Evolutionary conservation across 2,329 filamentous ascomycete species (phyloP), one percentile per base, ranked within the genome.

Genomic region (Macrophomina tecta): DNA sequence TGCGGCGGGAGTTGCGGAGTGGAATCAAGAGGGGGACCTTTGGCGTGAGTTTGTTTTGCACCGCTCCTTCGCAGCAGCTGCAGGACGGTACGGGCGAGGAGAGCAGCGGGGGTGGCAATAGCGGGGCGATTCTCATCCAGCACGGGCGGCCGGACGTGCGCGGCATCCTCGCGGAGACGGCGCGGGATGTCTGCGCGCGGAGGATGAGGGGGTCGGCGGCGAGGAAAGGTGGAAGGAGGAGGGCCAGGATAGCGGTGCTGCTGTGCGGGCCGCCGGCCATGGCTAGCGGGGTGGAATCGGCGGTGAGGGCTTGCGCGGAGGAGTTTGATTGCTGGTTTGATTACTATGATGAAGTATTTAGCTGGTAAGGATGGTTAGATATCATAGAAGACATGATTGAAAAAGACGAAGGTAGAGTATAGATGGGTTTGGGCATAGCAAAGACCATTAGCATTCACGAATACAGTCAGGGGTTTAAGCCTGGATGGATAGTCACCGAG

Each of bases 321-420:
- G 70, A 74, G 60, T 78, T 75, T 2, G 73, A 76, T 65, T 64
- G 62, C 5, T 71, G 75, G 0, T 71, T 84, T 11, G 77, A 80
- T 60, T 84, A 83, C 70, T 78, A 82, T 46, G 82, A 84, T 69
- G 82, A 84, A 69, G 80, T 78, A 12, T 84, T 83, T 68, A 78
- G 79, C 68, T 82, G 86, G 77, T 76, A 48, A 38, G 49, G 36
- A 12, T 38, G 11, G 36, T 38, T 1, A 12, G 6, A 38, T 38
- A 38, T 38, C 6, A 3, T 8, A 38, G 36, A 38, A 12, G 7
- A 12, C 36, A 23, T 38, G 36, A 8, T 38, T 38, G 6, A 3
- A 38, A 40, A 9, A 2, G 38, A 48, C n/a, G 45, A n/a, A 49
- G 16, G 28, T 23, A 49, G n/a, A 49, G 46, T 18, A 23, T 23